Evolutionary conservation across 2,329 filamentous ascomycete genomes (phyloP).

Genomic region (Aspergillus pseudoterreus): DNA sequence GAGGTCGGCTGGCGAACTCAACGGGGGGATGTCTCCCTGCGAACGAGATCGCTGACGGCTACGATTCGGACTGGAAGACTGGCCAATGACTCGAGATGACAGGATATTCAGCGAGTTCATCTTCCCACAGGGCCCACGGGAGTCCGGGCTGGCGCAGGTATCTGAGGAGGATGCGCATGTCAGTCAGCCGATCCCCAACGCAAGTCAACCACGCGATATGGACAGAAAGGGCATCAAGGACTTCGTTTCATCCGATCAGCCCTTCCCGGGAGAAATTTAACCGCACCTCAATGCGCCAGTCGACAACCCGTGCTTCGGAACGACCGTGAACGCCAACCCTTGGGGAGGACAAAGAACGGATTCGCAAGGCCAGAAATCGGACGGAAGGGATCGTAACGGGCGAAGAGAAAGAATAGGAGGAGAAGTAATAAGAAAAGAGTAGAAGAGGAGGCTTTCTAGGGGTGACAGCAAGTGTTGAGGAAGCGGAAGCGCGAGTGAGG

Average conservation of each 20-base stretch:
- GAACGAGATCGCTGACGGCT: slow-evolving; percentile 54
- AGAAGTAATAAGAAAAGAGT: background rate
- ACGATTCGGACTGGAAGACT: slow-evolving; percentile 47
- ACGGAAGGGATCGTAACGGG: background rate
- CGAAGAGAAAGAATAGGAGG: background rate
- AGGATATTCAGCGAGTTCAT: slow-evolving; percentile 98
- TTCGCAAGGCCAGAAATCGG: background rate
- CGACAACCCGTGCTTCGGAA: slow-evolving; percentile 27
- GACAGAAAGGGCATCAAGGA: slow-evolving; percentile 13
- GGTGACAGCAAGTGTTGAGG: slow-evolving; percentile 3
- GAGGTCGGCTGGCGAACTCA: slow-evolving; percentile 29
- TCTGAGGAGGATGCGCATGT: slow-evolving; percentile 22
- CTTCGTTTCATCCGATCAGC: slow-evolving; percentile 7
- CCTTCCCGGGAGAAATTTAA: slow-evolving; percentile 6
- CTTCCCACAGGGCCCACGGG: slow-evolving; percentile 54
- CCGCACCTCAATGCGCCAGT: slow-evolving; percentile 39
- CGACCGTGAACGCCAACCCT: slow-evolving; percentile 4
- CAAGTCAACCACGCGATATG: slow-evolving; percentile 2
- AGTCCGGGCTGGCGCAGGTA: slow-evolving; percentile 33
- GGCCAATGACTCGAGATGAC: slow-evolving; percentile 72
- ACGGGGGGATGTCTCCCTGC: slow-evolving; percentile 44
- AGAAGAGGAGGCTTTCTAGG: background rate
- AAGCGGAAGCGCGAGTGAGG: background rate
- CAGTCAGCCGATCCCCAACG: slow-evolving; percentile 10
- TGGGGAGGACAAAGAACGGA: slow-evolving; percentile 6